Conservation (phyloP, 805 yeast genomes). For the Saccharomycopsis amapae region DNA sequence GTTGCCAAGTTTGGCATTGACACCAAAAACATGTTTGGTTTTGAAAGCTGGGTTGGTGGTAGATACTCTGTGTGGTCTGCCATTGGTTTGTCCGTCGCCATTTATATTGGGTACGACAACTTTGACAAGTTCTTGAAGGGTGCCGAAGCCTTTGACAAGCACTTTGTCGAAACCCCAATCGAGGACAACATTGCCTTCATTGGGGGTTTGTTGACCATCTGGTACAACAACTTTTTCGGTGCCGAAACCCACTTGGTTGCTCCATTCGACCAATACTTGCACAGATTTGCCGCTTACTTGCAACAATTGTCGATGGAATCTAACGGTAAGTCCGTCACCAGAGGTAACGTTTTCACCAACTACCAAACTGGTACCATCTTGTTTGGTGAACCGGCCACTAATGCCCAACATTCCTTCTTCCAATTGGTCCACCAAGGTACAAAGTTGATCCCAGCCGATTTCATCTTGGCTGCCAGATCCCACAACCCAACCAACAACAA, state of each 20-base stretch:
- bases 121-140: constrained; percentile 90
- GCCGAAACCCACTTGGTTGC: constrained; percentile 98
- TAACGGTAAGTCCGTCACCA: constrained; percentile 95
- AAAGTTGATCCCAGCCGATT: constrained; percentile 93
- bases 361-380: constrained; percentile 94
- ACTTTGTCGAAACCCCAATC: constrained; percentile 76
- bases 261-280: constrained; percentile 97
- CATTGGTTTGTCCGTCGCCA: constrained; percentile 91
- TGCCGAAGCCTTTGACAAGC: constrained; percentile 95
- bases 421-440: constrained; percentile 99
- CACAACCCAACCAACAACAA: constrained; percentile 95
- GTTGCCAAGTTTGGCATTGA: constrained; percentile 96
- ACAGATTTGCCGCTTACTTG: constrained; percentile 98
- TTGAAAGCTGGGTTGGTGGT: constrained; percentile 99
- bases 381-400: constrained; percentile 98
- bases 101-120: constrained; percentile 93
- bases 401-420: constrained; percentile 99
- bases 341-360: constrained; percentile 83
- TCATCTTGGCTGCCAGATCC: constrained; percentile 93
- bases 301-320: constrained; percentile 99
- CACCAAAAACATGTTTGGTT: constrained; percentile 96
- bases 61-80: constrained; percentile 99
- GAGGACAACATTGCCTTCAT: constrained; percentile 87
- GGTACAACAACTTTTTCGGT: constrained; percentile 98
- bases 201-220: constrained; percentile 90